phyloP scores from a whole-genome alignment of 2,329 filamentous ascomycete species.

The Penicillium decumbens region DNA sequence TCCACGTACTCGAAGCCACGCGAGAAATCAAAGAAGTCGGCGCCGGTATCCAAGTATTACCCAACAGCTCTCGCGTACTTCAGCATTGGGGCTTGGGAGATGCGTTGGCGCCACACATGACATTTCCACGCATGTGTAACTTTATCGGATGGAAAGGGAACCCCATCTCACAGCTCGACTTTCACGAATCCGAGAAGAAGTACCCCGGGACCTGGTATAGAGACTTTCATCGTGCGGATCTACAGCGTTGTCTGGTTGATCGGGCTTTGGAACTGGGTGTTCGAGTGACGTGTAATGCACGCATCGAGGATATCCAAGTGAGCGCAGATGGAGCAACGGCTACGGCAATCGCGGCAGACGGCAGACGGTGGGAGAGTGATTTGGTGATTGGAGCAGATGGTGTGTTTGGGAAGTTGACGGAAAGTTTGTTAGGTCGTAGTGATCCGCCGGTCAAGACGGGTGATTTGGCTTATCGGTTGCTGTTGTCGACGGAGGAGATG shows the following conservation, averaged over 20 bases:
- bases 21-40: constrained; percentile 27
- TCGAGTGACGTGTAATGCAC: constrained; percentile 42
- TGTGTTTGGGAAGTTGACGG: constrained; percentile 36
- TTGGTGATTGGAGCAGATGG: constrained; percentile 28
- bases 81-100: constrained; percentile 43
- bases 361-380: constrained; percentile 22
- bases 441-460: constrained; percentile 51
- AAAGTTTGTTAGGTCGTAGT: constrained; percentile 42
- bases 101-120: constrained; percentile 39
- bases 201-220: constrained; percentile 44
- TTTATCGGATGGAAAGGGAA: constrained; percentile 54
- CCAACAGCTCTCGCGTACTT: constrained; percentile 38
- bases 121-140: constrained; percentile 43
- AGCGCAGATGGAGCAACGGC: constrained; percentile 30
- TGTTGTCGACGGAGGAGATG: constrained; percentile 48
- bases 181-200: constrained; percentile 39
- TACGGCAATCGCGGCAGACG: constrained; percentile 34
- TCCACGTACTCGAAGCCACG: constrained; percentile 24
- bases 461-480: constrained; percentile 54
- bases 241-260: constrained; percentile 48
- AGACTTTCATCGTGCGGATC: constrained; percentile 53
- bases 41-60: constrained; percentile 28
- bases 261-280: constrained; percentile 49
- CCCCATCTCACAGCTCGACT: constrained; percentile 47
- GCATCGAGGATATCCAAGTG: constrained; percentile 42